Conservation (phyloP, 768 basidiomycete species). For the Lentinula aciculospora region DNA sequence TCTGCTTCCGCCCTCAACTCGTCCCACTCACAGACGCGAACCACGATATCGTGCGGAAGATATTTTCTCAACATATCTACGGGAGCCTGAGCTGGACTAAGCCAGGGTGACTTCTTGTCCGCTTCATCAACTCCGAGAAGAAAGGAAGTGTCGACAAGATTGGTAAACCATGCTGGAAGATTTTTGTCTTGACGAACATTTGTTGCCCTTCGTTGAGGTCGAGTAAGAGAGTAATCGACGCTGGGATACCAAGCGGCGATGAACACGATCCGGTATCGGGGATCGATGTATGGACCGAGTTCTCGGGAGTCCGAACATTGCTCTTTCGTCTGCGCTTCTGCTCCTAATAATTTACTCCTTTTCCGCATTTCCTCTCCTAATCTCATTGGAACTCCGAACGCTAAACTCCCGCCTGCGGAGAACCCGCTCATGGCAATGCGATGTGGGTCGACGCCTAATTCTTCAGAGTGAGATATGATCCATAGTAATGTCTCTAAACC, state of each 20-base stretch:
- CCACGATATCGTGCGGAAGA: background rate
- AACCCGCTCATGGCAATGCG: background rate
- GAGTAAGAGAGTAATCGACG: background rate
- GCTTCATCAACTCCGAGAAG: background rate
- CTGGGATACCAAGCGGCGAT: background rate
- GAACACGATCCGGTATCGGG: background rate
- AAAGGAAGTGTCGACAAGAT: background rate
- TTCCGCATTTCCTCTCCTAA: background rate
- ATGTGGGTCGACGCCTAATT: background rate
- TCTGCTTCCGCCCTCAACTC: background rate
- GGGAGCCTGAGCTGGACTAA: background rate
- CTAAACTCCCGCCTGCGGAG: background rate
- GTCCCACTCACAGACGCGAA: background rate
- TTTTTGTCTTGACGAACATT: background rate
- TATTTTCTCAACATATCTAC: background rate
- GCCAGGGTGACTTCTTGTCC: background rate
- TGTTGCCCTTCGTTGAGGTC: background rate
- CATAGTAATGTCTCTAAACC: background rate
- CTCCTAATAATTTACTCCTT: background rate
- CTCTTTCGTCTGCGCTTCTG: background rate
- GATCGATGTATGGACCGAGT: background rate
- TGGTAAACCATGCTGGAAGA: background rate
- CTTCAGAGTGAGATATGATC: background rate
- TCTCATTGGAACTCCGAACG: background rate
- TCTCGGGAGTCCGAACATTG: background rate